Percentiles rank a stretch among this genome's conserved stretches.
Evolutionary conservation across 768 basidiomycete genomes (phyloP).

Genomic region (Russula virescens): DNA sequence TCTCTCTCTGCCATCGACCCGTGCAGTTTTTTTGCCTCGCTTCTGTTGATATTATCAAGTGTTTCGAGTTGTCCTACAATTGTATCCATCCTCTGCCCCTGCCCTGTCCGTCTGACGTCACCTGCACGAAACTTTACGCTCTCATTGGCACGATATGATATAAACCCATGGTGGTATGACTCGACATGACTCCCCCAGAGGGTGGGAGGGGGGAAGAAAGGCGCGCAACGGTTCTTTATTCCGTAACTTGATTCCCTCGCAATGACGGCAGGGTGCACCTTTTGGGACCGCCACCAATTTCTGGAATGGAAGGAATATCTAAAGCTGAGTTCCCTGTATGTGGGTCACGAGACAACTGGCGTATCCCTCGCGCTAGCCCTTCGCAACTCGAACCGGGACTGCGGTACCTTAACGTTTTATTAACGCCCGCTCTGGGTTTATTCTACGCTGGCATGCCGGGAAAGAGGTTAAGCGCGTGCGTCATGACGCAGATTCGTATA

Average conservation of each 20-base stretch:
- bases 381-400: neutral
- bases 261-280: constrained; percentile 6
- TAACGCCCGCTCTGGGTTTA: too few relatives aligned
- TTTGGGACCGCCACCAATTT: neutral
- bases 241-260: neutral
- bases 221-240: neutral
- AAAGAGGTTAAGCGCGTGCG: too few relatives aligned
- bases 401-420: too few relatives aligned
- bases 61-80: constrained; percentile 5
- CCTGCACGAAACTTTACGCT: neutral
- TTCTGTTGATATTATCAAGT: constrained; percentile 19
- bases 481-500: too few relatives aligned
- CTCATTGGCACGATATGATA: neutral
- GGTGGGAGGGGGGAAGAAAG: neutral
- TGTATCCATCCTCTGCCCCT: constrained; percentile 18
- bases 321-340: neutral
- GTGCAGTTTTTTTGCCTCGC: constrained; percentile 8
- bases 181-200: neutral
- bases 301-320: neutral
- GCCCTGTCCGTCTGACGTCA: neutral
- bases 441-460: too few relatives aligned
- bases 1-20: neutral
- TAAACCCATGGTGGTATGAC: neutral
- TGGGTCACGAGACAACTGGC: constrained; percentile 9
- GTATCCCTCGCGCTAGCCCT: neutral